Evolutionary conservation across 164 flowering plant genomes (phyloP).

Genomic region (Stephania cephalantha): DNA sequence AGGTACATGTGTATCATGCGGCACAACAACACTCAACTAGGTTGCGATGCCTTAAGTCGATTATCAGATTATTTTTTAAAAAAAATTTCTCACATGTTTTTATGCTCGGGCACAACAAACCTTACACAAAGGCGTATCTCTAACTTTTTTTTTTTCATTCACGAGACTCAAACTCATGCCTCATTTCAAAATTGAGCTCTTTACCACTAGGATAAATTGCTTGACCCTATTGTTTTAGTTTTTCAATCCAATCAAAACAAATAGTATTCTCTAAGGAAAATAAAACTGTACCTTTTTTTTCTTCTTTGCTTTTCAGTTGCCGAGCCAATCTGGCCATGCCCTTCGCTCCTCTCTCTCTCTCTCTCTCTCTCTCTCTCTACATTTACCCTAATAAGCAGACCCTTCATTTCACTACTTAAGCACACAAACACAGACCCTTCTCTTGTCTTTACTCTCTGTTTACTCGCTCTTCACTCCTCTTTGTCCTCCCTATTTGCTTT

Average conservation of each 20-base stretch:
- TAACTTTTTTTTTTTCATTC: too few relatives aligned
- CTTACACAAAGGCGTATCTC: too few relatives aligned
- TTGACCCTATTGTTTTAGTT: background rate
- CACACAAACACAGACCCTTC: background rate
- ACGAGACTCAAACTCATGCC: too few relatives aligned
- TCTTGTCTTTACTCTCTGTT: background rate
- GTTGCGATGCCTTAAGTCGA: too few relatives aligned
- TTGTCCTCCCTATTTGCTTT: background rate
- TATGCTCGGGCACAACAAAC: too few relatives aligned
- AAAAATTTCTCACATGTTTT: too few relatives aligned
- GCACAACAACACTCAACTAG: too few relatives aligned
- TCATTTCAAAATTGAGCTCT: too few relatives aligned
- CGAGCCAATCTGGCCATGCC: background rate
- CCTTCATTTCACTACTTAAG: too few relatives aligned
- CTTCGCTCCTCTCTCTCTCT: constrained; percentile 1
- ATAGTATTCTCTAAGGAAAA: background rate
- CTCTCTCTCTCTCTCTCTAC: constrained; percentile 1
- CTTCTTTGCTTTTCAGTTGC: background rate
- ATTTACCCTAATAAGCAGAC: too few relatives aligned
- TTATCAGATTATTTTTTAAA: too few relatives aligned
- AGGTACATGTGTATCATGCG: too few relatives aligned
- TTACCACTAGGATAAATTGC: background rate
- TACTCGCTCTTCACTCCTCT: background rate
- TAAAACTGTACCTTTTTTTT: background rate
- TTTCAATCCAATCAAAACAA: background rate